Conservation (phyloP, 2,329 filamentous ascomycete genomes). For the Curvularia sp. region DNA sequence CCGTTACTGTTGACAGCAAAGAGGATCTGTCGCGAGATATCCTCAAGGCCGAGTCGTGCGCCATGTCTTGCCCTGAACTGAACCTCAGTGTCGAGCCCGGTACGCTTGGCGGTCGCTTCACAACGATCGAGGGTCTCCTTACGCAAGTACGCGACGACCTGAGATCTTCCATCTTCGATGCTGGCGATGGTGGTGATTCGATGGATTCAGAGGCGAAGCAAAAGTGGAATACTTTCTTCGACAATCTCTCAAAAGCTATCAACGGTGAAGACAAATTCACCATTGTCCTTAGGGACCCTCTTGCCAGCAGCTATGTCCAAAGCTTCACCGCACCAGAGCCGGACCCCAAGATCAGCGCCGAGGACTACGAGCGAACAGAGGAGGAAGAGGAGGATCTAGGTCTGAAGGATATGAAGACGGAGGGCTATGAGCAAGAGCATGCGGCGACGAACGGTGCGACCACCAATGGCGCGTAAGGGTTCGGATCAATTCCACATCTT, state of each 20-base stretch:
- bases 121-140: slow-evolving; percentile 91
- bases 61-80: slow-evolving; percentile 84
- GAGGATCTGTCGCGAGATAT: slow-evolving; percentile 90
- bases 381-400: slow-evolving; percentile 96
- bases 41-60: slow-evolving; percentile 93
- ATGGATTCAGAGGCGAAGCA: slow-evolving; percentile 69
- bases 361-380: slow-evolving; percentile 84
- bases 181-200: slow-evolving; percentile 80
- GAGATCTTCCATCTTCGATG: slow-evolving; percentile 83
- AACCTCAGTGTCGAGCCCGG: slow-evolving; percentile 88
- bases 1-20: slow-evolving; percentile 70
- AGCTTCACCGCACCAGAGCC: slow-evolving; percentile 79
- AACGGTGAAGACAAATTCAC: slow-evolving; percentile 81
- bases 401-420: slow-evolving; percentile 88
- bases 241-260: slow-evolving; percentile 76
- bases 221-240: slow-evolving; percentile 84
- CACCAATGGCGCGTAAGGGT: slow-evolving; percentile 24
- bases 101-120: slow-evolving; percentile 94
- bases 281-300: slow-evolving; percentile 82
- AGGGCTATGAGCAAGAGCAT: slow-evolving; percentile 73
- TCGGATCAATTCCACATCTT: slow-evolving; percentile 6
- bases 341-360: slow-evolving; percentile 80
- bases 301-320: slow-evolving; percentile 94
- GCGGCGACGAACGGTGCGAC: slow-evolving; percentile 35
- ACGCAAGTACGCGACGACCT: slow-evolving; percentile 93